Evolutionary conservation across 352 stramenopile genomes (phyloP), one percentile per base, ranked within the genome.

Genomic region (Halophytophthora polymorphica): DNA sequence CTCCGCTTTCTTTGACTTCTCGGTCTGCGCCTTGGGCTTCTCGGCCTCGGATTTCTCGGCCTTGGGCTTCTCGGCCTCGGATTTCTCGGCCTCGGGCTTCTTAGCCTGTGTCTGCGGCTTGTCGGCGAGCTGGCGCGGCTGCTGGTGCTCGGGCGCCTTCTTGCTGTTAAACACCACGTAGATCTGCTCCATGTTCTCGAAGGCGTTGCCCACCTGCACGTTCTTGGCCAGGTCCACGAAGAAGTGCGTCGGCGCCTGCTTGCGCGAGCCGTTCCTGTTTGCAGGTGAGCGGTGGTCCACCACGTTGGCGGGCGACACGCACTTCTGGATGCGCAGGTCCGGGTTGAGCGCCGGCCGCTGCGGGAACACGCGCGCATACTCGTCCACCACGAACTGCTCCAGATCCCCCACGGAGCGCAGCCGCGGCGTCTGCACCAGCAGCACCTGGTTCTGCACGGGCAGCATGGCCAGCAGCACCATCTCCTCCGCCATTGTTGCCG

Each of bases 221-320:
- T 83, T 87, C 68, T 91, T 91, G 55, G 75, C 74, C 43, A 91
- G 53, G 37, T 91, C 80, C 41, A 88, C 77, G 36, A 89, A 91
- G 33, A 52, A 77, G 50, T 83, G 74, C 13, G 49, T 7, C 23
- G 60, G 51, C 35, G 58, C 50, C 48, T 79, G 67, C 34, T 69
- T 33, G 14, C 58, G 45, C 22, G 56, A 31, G 25, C 25, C 25
- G 25, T 31, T 31, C 25, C 25, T 28, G n/a, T 44, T 53, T 19
- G 53, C 14, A 17, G 72, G 64, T 36, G 66, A 55, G 36, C 72
- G 74, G 28, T 68, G 77, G 51, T 86, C 71, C 15, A 83, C 45
- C 40, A 88, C 69, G 22, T 80, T 56, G 13, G 75, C 62, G 42
- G 71, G 67, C 25, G 66, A 61, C 47, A 91, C 64, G 47, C 80